A percentile compares a stretch with the other conserved stretches of the same genome.
phyloP scores from a whole-genome alignment of 371 early-diverging fungal genomes.

The Rhizomucor pusillus region DNA sequence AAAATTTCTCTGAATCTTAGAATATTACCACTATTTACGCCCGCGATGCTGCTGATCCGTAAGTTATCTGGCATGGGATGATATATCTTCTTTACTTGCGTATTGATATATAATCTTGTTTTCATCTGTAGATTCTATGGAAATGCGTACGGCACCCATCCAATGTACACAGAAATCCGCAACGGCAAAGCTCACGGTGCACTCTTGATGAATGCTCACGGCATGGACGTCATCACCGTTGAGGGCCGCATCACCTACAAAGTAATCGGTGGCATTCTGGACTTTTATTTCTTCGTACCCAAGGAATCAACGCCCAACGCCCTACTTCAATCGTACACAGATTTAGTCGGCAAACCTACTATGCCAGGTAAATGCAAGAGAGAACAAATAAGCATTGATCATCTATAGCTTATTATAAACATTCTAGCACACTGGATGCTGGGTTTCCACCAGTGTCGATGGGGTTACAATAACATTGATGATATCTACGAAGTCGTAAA shows the following conservation, averaged over 20 bases:
- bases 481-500: constrained; percentile 30
- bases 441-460: constrained; percentile 74
- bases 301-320: constrained; percentile 44
- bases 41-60: constrained; percentile 54
- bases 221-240: constrained; percentile 70
- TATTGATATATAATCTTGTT: background rate
- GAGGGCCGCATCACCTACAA: constrained; percentile 60
- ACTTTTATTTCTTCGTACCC: constrained; percentile 64
- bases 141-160: constrained; percentile 72
- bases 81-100: background rate
- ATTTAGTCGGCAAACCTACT: constrained; percentile 64
- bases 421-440: constrained; percentile 35
- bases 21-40: constrained; percentile 51
- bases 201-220: constrained; percentile 63
- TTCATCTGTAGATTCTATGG: constrained; percentile 27
- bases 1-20: constrained; percentile 7
- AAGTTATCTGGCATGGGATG: constrained; percentile 11
- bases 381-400: background rate
- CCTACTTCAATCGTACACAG: constrained; percentile 64
- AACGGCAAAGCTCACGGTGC: constrained; percentile 56
- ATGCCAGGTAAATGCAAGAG: constrained; percentile 32
- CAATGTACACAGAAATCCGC: constrained; percentile 71
- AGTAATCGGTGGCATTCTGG: constrained; percentile 66
- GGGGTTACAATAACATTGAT: constrained; percentile 59
- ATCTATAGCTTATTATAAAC: background rate